These are phyloP conservation scores for Ganoderma meredithae DNA, from an alignment of 1,284 basidiomycete species.

Conservation along the genomic window DNA sequence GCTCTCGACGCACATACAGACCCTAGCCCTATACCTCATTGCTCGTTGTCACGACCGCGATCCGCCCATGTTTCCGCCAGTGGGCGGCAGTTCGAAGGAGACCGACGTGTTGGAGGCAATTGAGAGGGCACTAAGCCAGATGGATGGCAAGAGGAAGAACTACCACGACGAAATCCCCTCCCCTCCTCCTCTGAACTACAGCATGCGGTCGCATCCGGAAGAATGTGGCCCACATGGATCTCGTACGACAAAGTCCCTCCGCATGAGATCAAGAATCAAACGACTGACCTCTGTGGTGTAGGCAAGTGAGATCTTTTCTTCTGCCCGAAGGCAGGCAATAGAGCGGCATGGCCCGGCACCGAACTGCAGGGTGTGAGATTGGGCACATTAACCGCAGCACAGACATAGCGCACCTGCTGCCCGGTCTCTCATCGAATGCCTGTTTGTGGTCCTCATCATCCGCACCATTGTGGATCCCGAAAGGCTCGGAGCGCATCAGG, in stretches of 20 bases:
- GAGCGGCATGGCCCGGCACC: constrained; percentile 13
- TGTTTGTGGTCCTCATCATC: constrained; percentile 6
- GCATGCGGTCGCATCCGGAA: not conserved
- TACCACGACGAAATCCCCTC: too few relatives aligned
- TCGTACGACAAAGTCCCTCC: too few relatives aligned
- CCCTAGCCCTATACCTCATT: too few relatives aligned
- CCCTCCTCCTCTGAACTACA: too few relatives aligned
- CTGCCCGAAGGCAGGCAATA: constrained; percentile 34
- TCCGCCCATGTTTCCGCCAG: too few relatives aligned
- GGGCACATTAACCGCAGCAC: not conserved
- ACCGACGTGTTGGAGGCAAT: too few relatives aligned
- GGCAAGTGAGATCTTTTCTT: constrained; percentile 54
- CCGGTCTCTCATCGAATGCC: constrained; percentile 5
- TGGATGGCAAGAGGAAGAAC: too few relatives aligned
- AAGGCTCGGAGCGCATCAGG: constrained; percentile 20
- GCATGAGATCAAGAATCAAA: not conserved
- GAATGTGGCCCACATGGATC: not conserved
- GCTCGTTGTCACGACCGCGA: too few relatives aligned
- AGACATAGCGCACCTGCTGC: constrained; percentile 20
- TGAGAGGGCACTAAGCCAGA: too few relatives aligned
- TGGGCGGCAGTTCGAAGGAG: too few relatives aligned
- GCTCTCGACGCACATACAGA: too few relatives aligned
- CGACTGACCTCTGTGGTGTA: constrained; percentile 65
- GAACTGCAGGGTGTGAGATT: constrained; percentile 14
- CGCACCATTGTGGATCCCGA: constrained; percentile 12